phyloP scores from a whole-genome alignment of 768 basidiomycete species.

The Leccinum longicurvipes region DNA sequence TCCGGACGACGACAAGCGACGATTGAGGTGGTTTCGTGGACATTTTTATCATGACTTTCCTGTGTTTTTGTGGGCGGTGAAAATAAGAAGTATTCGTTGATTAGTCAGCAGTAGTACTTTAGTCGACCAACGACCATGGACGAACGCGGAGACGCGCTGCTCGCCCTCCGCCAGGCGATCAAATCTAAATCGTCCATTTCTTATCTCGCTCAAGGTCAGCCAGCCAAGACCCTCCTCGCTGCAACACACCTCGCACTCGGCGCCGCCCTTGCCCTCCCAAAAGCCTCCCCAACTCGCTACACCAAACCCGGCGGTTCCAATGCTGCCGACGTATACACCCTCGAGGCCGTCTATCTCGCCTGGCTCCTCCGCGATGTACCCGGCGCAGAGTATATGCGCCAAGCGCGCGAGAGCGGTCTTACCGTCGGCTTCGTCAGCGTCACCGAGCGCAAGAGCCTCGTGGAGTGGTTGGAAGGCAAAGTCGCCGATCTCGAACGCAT shows the following conservation, averaged over 20 bases:
- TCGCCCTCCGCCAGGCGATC: constrained; percentile 60
- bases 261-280: constrained; percentile 53
- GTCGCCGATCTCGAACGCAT: constrained; percentile 26
- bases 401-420: constrained; percentile 71
- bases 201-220: constrained; percentile 38
- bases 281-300: constrained; percentile 75
- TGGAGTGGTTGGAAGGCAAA: constrained; percentile 79
- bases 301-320: constrained; percentile 52
- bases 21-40: not conserved
- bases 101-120: not conserved
- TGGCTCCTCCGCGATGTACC: constrained; percentile 73
- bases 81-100: not conserved
- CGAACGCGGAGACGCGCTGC: constrained; percentile 39
- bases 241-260: constrained; percentile 67
- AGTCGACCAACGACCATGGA: not conserved
- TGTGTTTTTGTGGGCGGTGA: not conserved
- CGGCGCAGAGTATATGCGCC: constrained; percentile 86
- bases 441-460: constrained; percentile 80
- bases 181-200: constrained; percentile 49
- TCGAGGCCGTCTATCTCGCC: constrained; percentile 82
- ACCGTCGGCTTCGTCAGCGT: constrained; percentile 77
- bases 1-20: constrained; percentile 1
- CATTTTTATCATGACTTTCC: not conserved
- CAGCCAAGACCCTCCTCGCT: constrained; percentile 45
- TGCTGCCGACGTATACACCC: constrained; percentile 59